phyloP scores from a whole-genome alignment of 148 eudicot genomes.

The Pharnaceum exiguum region DNA sequence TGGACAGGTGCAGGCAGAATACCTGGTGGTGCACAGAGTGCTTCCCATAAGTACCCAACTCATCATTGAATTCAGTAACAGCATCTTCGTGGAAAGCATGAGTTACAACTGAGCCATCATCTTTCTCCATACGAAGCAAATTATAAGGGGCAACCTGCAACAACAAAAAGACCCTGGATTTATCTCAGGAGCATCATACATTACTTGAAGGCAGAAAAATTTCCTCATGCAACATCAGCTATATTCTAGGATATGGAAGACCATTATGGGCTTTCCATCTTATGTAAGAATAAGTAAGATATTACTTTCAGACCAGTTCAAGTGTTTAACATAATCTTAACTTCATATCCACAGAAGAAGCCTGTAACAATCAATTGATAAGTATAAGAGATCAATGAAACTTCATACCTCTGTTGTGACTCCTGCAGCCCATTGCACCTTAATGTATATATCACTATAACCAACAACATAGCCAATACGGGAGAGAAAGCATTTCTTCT shows the following conservation, averaged over 20 bases:
- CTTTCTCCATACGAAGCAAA: slow-evolving; percentile 64
- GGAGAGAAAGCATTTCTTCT: slow-evolving; percentile 33
- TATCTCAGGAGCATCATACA: slow-evolving; percentile 6
- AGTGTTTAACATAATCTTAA: neutral
- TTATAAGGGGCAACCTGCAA: slow-evolving; percentile 67
- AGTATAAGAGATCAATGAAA: neutral
- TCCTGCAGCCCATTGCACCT: slow-evolving; percentile 91
- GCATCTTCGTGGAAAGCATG: slow-evolving; percentile 29
- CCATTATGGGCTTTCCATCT: too few species aligned
- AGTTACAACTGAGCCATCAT: slow-evolving; percentile 46
- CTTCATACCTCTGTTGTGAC: slow-evolving; percentile 47
- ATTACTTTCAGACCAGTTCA: too few species aligned
- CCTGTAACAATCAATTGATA: neutral
- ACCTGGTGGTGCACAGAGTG: slow-evolving; percentile 51
- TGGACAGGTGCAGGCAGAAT: neutral
- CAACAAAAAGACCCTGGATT: neutral
- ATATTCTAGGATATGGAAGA: too few species aligned
- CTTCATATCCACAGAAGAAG: neutral
- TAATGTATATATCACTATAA: slow-evolving; percentile 45
- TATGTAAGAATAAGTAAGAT: too few species aligned
- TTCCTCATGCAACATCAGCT: neutral
- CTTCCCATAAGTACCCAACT: slow-evolving; percentile 34
- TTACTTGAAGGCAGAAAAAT: neutral
- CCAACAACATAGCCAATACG: slow-evolving; percentile 69
- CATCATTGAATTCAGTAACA: slow-evolving; percentile 32